Evolutionary conservation across 108 stramenopile genomes (phyloP).

Genomic region (Pseudonitzschia multiseries): DNA sequence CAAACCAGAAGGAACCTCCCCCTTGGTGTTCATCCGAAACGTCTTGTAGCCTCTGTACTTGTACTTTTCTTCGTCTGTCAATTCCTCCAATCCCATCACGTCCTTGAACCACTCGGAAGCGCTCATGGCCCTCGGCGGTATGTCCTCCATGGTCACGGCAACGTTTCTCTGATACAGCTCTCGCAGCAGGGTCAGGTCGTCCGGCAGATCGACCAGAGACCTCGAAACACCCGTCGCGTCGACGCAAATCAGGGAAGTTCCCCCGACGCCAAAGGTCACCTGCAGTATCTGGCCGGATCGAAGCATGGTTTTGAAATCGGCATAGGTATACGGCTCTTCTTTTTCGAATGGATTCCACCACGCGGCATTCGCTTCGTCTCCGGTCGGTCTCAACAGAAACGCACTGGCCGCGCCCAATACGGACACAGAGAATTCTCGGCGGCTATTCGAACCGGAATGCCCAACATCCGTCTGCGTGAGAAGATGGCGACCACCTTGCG

Average conservation of each 20-base stretch:
- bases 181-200: not conserved
- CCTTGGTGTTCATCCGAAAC: not conserved
- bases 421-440: not conserved
- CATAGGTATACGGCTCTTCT: not conserved
- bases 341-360: not conserved
- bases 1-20: not conserved
- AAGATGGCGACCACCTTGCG: not conserved
- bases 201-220: not conserved
- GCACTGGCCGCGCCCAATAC: not conserved
- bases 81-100: not conserved
- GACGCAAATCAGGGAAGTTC: not conserved
- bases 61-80: slow-evolving; percentile 16
- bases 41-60: slow-evolving; percentile 10
- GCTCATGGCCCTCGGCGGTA: not conserved
- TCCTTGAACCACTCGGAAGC: slow-evolving; percentile 5
- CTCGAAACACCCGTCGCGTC: not conserved
- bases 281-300: not conserved
- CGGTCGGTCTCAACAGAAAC: not conserved
- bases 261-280: not conserved
- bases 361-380: not conserved
- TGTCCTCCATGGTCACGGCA: not conserved
- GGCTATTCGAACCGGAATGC: not conserved
- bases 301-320: not conserved
- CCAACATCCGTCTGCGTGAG: not conserved
- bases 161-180: not conserved